Evolutionary conservation across 345 rosid species (phyloP), one percentile per base, ranked within the genome.

Genomic region (Balakata baccata): DNA sequence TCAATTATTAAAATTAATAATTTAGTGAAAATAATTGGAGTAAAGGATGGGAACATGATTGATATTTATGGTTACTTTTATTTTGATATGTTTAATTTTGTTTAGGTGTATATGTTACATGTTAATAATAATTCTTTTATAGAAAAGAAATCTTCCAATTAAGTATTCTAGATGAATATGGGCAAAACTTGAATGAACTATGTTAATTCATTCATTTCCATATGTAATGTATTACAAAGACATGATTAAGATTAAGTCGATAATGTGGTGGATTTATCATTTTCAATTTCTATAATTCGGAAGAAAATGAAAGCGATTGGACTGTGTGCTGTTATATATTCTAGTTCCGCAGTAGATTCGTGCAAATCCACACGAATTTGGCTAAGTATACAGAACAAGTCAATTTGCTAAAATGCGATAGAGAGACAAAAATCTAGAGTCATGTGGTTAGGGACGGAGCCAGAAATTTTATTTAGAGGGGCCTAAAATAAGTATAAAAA

Each of bases 231-330:
- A 54, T 37, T 34, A 11, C 22, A 45, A 16, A n/a, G 20, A 12
- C 18, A 14, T 58, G 57, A 61, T 61, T 9, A 61, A 54, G 50
- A 29, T 50, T 11, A 47, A 50, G 66, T 41, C 18, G 66, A 20
- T 8, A 29, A 59, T 39, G 65, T 18, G 57, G 41, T 41, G 46
- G 66, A 23, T 20, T 34, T 10, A 20, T 29, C 23, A 70, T 39
- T 58, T 58, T 18, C 23, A 41, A 56, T 45, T 17, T 53, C 64
- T 64, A 73, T 74, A 64, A 64, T 64, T 53, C 46, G 6, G 4
- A 37, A 39, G n/a, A 54, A 39, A 38, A 53, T 18, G 73, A 69
- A 69, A n/a, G n/a, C n/a, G n/a, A n/a, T n/a, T n/a, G n/a, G n/a
- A n/a, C n/a, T n/a, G n/a, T n/a, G n/a, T n/a, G n/a, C n/a, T n/a